These are phyloP conservation scores for Xylariaceae sp. DNA, from an alignment of 2,329 filamentous ascomycete genomes.

Conservation along the genomic window DNA sequence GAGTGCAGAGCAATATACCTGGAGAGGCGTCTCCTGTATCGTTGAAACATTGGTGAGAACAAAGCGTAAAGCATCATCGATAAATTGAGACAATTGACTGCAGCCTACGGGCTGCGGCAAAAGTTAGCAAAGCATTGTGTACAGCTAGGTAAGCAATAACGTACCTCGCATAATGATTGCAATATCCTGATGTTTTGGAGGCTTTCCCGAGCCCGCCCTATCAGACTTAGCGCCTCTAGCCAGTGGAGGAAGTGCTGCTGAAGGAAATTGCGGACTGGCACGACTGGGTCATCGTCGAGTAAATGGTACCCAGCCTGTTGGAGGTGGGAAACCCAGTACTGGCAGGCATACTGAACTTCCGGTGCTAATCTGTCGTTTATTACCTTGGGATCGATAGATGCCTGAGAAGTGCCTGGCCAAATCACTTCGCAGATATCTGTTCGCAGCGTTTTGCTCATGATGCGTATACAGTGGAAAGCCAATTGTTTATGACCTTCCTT, in stretches of 20 bases:
- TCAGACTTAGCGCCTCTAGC: slow-evolving; percentile 9
- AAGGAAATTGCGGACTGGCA: not conserved
- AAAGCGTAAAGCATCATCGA: slow-evolving; percentile 29
- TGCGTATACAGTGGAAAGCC: slow-evolving; percentile 2
- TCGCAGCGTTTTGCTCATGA: slow-evolving; percentile 7
- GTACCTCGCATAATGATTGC: slow-evolving; percentile 14
- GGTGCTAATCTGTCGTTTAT: slow-evolving; percentile 7
- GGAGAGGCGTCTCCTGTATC: slow-evolving; percentile 31
- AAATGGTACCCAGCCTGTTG: slow-evolving; percentile 1
- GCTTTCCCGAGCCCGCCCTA: slow-evolving; percentile 13
- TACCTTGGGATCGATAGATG: slow-evolving; percentile 2
- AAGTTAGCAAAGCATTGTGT: not conserved
- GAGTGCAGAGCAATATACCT: slow-evolving; percentile 34
- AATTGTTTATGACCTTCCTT: slow-evolving; percentile 5
- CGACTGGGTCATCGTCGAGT: not conserved
- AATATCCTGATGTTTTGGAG: slow-evolving; percentile 14
- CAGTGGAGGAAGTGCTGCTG: slow-evolving; percentile 13
- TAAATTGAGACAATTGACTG: slow-evolving; percentile 14
- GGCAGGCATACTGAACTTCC: slow-evolving; percentile 18
- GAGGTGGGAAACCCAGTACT: slow-evolving; percentile 12
- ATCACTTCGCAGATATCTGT: slow-evolving; percentile 11
- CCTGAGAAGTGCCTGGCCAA: slow-evolving; percentile 9
- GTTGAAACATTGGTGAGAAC: slow-evolving; percentile 22
- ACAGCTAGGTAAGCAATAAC: not conserved
- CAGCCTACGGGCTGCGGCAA: slow-evolving; percentile 2